Evolutionary conservation across 176 grass and related monocot species (phyloP), one percentile per base, ranked within the genome.

Genomic region (Bromus sterilis): DNA sequence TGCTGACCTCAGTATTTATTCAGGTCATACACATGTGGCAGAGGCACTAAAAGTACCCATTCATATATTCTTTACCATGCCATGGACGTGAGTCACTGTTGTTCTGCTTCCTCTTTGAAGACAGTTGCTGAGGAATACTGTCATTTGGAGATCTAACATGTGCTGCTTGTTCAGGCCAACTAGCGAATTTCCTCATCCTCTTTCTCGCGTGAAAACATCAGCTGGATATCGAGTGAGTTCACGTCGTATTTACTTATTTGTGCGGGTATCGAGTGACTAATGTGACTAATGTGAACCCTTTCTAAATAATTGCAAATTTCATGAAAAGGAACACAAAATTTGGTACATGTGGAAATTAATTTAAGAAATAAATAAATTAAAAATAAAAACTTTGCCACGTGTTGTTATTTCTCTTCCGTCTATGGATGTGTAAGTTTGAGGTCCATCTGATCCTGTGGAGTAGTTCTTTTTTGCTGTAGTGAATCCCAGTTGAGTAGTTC

Each of bases 21-120:
- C 86, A 99, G 96, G 96, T 53, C 96, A 99, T 82, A 93, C 82
- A 2, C 96, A 99, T 78, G 96, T 95, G 84, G 96, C 96, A 18
- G 96, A 99, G 81, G 87, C 80, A 14, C 66, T 99, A 61, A 88
- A 99, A 72, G 81, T 99, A 78, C 96, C 96, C 33, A 86, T 99
- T 93, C 96, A 99, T 86, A 93, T 99, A 89, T 95, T 99, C 79
- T 99, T 99, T 85, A 99, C 96, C 58, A 99, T 99, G 96, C 96
- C 96, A 63, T 99, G 96, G 96, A 99, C 93, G 96, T 99, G 67
- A 86, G 96, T 93, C 44, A 82, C 55, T 83, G 6, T 81, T 73
- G 24, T 64, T 46, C 23, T 83, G 46, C 63, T 70, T 78, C 36
- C 16, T 55, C 34, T 84, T 87, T 85, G 55, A 85, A 73, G 35